Evolutionary conservation across 768 basidiomycete species (phyloP), one percentile per base, ranked within the genome.

Genomic region (Leccinum imitatum): DNA sequence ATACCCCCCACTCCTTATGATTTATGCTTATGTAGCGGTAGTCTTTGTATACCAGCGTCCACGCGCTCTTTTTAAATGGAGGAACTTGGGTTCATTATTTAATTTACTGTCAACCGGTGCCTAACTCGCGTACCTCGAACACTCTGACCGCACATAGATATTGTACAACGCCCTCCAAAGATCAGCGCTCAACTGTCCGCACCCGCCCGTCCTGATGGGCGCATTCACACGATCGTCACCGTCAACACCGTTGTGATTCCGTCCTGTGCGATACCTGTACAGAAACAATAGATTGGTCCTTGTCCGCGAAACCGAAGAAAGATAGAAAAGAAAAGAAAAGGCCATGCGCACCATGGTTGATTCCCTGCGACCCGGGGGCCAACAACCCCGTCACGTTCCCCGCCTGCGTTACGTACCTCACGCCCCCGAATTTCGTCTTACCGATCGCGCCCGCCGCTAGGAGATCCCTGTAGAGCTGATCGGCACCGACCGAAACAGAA

Each of bases 181-280:
- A 14, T 19, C 5, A 48, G 30, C 30, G 30, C 30, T 31, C 30
- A 31, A 25, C 11, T 46, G 6, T 46, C 9, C 46, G 13, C 11
- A n/a, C 37, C 13, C 4, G 39, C 17, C 14, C 1, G 17, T 41
- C 17, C 39, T 19, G 41, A n/a, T 11, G 10, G 41, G n/a, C 10
- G n/a, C n/a, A n/a, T 44, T 73, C 63, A 77, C 47, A 72, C 47
- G 37, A 83, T 80, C 9, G 73, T 80, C 19, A 87, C 81, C 1
- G 83, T 87, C 56, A 88, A 71, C 23, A 87, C 65, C 1, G 79
- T 79, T 11, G 82, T 80, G 31, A 81, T 75, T 48, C 86, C 86
- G 65, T 87, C 86, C 35, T 79, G 79, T 5, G 86, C 79, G 56
- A 87, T 89, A 30, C 76, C 86, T 85, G 15, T 7, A 23, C 11